phyloP scores from a whole-genome alignment of 2,329 filamentous ascomycete genomes.

The Bipolaris sorokiniana region DNA sequence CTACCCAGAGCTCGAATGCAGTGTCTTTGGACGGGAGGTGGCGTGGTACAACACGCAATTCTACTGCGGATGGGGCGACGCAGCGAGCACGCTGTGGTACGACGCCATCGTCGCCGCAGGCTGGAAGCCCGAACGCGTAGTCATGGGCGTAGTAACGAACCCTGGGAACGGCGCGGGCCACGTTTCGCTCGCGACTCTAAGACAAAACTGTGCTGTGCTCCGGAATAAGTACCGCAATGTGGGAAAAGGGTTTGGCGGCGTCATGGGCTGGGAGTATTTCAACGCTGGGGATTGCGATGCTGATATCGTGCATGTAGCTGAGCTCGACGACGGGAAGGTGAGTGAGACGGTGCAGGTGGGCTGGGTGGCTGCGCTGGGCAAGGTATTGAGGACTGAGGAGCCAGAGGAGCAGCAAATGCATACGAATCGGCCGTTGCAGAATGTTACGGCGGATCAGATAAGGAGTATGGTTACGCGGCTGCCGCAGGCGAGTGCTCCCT shows the following conservation, averaged over 20 bases:
- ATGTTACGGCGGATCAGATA: constrained; percentile 41
- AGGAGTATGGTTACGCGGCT: constrained; percentile 41
- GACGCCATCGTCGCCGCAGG: constrained; percentile 65
- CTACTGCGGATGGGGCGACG: constrained; percentile 87
- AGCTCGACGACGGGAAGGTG: constrained; percentile 26
- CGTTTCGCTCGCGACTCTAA: constrained; percentile 65
- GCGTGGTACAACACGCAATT: constrained; percentile 92
- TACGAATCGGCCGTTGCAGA: constrained; percentile 25
- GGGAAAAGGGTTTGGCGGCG: constrained; percentile 71
- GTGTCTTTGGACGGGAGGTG: constrained; percentile 57
- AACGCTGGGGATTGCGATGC: constrained; percentile 62
- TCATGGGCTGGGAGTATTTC: constrained; percentile 97
- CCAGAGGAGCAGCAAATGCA: constrained; percentile 23
- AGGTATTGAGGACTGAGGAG: constrained; percentile 44
- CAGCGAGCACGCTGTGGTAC: constrained; percentile 59
- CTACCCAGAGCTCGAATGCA: constrained; percentile 73
- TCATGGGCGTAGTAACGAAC: constrained; percentile 82
- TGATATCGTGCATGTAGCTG: constrained; percentile 36
- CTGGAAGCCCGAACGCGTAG: constrained; percentile 75
- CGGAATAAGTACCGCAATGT: constrained; percentile 61
- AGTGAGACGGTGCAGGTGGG: constrained; percentile 39
- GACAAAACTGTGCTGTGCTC: constrained; percentile 63
- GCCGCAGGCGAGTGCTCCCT: constrained; percentile 42
- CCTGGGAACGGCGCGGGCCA: constrained; percentile 71
- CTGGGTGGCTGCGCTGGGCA: constrained; percentile 75